Evolutionary conservation across 306 rosid genomes (phyloP).

Genomic region (Aeschynomene evenia): DNA sequence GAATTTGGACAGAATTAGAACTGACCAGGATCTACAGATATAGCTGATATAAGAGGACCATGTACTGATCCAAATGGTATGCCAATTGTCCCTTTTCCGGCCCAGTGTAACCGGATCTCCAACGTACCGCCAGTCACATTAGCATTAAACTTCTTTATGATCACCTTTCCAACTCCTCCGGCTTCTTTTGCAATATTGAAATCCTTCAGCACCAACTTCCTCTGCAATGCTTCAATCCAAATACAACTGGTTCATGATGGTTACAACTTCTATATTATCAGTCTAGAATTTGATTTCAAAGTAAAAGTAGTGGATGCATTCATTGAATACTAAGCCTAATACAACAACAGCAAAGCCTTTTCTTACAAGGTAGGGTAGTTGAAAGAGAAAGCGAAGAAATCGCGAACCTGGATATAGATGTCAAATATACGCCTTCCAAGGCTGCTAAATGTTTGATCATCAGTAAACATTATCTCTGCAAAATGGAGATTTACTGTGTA

Average conservation of each 20-base stretch:
- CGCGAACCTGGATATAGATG: constrained; percentile 57
- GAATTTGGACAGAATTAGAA: not conserved
- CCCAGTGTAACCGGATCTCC: constrained; percentile 66
- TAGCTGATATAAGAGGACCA: constrained; percentile 82
- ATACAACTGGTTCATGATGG: not conserved
- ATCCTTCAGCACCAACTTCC: constrained; percentile 39
- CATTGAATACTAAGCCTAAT: not conserved
- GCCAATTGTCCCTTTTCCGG: constrained; percentile 66
- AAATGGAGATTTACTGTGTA: constrained; percentile 53
- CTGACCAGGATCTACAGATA: constrained; percentile 51
- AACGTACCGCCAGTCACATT: constrained; percentile 32
- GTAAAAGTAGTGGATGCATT: not conserved
- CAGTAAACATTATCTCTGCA: constrained; percentile 47
- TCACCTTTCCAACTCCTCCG: constrained; percentile 35
- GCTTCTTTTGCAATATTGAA: constrained; percentile 57
- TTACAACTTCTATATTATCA: not conserved
- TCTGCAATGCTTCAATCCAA: constrained; percentile 45
- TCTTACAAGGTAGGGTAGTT: not conserved
- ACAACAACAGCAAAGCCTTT: not conserved
- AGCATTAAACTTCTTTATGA: constrained; percentile 17
- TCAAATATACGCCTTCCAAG: constrained; percentile 58
- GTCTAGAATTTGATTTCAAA: not conserved
- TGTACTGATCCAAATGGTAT: constrained; percentile 52
- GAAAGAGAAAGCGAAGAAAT: not conserved
- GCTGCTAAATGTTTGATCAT: constrained; percentile 35